Conservation (phyloP, 495 filamentous ascomycete species). For the Neurospora sp. region DNA sequence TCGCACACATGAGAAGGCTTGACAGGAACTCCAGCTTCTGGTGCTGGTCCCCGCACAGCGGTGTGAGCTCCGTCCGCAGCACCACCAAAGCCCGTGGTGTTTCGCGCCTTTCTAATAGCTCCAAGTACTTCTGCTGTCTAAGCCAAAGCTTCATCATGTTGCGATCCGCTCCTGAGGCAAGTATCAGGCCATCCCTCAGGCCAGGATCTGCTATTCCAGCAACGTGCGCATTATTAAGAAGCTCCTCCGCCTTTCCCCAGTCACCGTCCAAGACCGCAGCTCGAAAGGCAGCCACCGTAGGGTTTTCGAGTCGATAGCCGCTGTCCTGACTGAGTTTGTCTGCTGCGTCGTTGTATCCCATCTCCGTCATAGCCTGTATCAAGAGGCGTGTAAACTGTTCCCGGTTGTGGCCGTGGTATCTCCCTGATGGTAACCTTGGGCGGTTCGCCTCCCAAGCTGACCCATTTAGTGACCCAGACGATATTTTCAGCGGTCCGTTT, state of each 20-base stretch:
- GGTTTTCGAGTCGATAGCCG: constrained; percentile 78
- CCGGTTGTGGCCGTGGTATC: constrained; percentile 69
- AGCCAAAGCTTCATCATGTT: constrained; percentile 57
- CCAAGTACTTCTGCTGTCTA: constrained; percentile 89
- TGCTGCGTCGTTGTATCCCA: constrained; percentile 76
- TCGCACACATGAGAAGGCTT: constrained; percentile 80
- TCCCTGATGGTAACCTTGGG: constrained; percentile 7
- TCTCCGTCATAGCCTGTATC: constrained; percentile 79
- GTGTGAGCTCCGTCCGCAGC: constrained; percentile 77
- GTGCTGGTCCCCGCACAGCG: constrained; percentile 66
- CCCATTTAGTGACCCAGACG: constrained; percentile 26
- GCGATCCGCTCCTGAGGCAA: constrained; percentile 34
- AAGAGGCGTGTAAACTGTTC: constrained; percentile 90
- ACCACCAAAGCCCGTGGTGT: constrained; percentile 65
- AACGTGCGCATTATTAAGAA: constrained; percentile 55
- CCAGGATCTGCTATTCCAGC: constrained; percentile 11
- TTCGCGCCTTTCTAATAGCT: constrained; percentile 71
- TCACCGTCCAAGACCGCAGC: constrained; percentile 69
- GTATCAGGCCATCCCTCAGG: constrained; percentile 32
- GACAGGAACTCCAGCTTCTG: constrained; percentile 69
- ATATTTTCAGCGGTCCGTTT: constrained; percentile 29
- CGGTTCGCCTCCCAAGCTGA: constrained; percentile 21
- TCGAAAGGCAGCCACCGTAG: constrained; percentile 74
- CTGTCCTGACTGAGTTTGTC: constrained; percentile 66
- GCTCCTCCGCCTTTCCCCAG: constrained; percentile 75